phyloP scores from a whole-genome alignment of 805 yeast species.

The Cyberlindnera misumaiensis region DNA sequence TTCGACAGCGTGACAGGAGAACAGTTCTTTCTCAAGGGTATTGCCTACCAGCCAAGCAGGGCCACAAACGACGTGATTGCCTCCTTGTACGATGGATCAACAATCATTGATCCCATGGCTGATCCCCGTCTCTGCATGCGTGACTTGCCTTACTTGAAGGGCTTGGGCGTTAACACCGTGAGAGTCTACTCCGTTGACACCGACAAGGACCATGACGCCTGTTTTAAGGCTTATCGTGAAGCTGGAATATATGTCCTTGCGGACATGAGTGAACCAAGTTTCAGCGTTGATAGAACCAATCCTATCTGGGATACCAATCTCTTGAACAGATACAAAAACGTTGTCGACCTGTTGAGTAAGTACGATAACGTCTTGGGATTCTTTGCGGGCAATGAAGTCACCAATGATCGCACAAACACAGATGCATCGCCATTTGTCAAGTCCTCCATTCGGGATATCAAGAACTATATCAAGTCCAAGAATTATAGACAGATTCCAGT shows the following conservation, averaged over 20 bases:
- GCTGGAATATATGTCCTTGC: slow-evolving; percentile 91
- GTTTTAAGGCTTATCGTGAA: slow-evolving; percentile 67
- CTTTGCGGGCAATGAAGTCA: slow-evolving; percentile 97
- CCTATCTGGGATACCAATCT: slow-evolving; percentile 76
- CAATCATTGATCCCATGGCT: slow-evolving; percentile 69
- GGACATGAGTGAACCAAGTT: slow-evolving; percentile 81
- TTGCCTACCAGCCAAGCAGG: slow-evolving; percentile 73
- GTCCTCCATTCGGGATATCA: slow-evolving; percentile 91
- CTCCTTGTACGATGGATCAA: slow-evolving; percentile 18
- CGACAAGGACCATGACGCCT: slow-evolving; percentile 58
- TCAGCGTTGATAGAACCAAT: slow-evolving; percentile 65
- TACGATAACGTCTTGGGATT: slow-evolving; percentile 85
- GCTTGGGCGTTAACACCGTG: slow-evolving; percentile 67
- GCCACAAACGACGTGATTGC: slow-evolving; percentile 30
- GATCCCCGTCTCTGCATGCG: slow-evolving; percentile 64
- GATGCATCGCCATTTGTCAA: slow-evolving; percentile 91
- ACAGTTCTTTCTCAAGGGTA: slow-evolving; percentile 82
- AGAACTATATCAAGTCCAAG: slow-evolving; percentile 59
- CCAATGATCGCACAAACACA: slow-evolving; percentile 76
- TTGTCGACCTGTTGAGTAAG: slow-evolving; percentile 70
- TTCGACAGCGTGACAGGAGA: slow-evolving; percentile 65
- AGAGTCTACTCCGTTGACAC: slow-evolving; percentile 87
- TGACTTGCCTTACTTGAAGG: slow-evolving; percentile 70
- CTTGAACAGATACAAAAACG: slow-evolving; percentile 71
- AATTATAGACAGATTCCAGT: slow-evolving; percentile 79